A percentile compares a stretch with the other conserved stretches of the same genome.
phyloP scores from a whole-genome alignment of 169 alveolate species.

The Neospora caninum region DNA sequence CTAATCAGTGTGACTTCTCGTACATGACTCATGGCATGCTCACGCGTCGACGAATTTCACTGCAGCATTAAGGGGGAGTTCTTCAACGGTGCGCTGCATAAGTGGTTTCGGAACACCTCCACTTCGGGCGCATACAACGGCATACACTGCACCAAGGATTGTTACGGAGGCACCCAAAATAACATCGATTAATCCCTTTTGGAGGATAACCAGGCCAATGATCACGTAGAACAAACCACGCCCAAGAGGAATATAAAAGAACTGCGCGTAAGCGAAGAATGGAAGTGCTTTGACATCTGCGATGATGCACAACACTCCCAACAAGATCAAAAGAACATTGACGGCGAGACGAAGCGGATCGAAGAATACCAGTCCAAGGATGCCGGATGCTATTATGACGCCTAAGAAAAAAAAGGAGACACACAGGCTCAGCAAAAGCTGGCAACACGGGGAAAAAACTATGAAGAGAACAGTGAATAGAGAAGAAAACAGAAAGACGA shows the following conservation, averaged over 20 bases:
- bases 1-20: too few relatives aligned
- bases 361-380: not conserved
- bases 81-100: not conserved
- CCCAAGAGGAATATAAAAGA: not conserved
- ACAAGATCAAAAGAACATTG: not conserved
- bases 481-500: not conserved
- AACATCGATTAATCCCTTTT: not conserved
- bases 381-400: not conserved
- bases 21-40: not conserved
- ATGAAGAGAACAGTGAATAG: too few relatives aligned
- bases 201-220: not conserved
- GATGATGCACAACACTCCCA: not conserved
- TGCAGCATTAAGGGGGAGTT: not conserved
- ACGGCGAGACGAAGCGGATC: not conserved
- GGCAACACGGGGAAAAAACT: too few relatives aligned
- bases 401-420: not conserved
- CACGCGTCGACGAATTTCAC: not conserved
- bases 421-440: not conserved
- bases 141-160: not conserved
- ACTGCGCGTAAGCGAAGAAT: not conserved
- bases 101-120: slow-evolving; percentile 14
- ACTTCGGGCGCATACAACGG: not conserved
- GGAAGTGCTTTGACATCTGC: not conserved
- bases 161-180: not conserved
- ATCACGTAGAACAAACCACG: not conserved